phyloP scores from a whole-genome alignment of 352 stramenopile genomes.

The Phytophthora hybrid region DNA sequence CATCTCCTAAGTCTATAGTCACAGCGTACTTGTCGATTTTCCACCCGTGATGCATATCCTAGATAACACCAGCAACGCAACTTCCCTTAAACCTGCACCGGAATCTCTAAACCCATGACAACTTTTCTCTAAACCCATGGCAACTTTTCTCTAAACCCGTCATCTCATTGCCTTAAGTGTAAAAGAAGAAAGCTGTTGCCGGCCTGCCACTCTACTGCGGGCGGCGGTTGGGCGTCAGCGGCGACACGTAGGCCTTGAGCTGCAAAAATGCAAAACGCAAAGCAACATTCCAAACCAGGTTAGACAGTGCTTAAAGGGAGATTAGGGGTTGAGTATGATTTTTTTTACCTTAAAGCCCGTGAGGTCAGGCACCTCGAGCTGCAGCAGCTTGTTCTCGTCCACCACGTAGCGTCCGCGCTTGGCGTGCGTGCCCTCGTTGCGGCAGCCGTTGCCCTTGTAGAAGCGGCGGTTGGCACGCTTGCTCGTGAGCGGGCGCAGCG shows the following conservation, averaged over 20 bases:
- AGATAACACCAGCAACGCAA: slow-evolving; percentile 30
- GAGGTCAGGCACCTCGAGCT: slow-evolving; percentile 95
- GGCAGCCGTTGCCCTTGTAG: slow-evolving; percentile 96
- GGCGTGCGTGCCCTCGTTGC: slow-evolving; percentile 92
- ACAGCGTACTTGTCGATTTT: neutral
- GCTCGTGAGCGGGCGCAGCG: slow-evolving; percentile 90
- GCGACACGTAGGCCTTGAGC: slow-evolving; percentile 89
- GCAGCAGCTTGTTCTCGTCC: slow-evolving; percentile 91
- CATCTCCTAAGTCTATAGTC: slow-evolving; percentile 57
- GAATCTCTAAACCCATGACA: slow-evolving; percentile 8
- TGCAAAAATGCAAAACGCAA: slow-evolving; percentile 27
- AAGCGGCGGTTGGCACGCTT: slow-evolving; percentile 95
- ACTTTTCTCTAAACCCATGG: no score
- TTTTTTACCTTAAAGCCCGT: slow-evolving; percentile 88
- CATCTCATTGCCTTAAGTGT: slow-evolving; percentile 30
- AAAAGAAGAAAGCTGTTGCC: slow-evolving; percentile 1
- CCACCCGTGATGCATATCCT: slow-evolving; percentile 21
- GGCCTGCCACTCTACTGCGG: slow-evolving; percentile 43
- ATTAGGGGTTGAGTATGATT: no score
- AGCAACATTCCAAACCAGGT: neutral
- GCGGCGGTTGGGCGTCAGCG: slow-evolving; percentile 67
- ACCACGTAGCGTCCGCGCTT: slow-evolving; percentile 94
- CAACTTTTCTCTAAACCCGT: neutral
- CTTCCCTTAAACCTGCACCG: neutral
- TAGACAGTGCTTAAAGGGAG: neutral